Base-by-base conservation (phyloP, 345 rosid species). In the Leavenworthia alabamica region DNA sequence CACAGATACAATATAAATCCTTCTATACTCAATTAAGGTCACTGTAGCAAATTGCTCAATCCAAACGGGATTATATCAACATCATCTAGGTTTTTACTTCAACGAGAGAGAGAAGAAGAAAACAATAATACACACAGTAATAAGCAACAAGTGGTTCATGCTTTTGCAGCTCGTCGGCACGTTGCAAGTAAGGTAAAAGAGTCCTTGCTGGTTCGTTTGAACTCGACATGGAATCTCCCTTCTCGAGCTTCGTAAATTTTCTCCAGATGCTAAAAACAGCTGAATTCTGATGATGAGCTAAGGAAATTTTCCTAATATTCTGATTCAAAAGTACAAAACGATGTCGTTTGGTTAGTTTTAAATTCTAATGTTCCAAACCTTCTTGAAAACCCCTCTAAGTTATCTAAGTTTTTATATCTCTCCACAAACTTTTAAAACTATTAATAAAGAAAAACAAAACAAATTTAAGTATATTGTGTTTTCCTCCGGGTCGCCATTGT, bases 121-220 rank as follows among this genome's bases (percentile, higher is more conserved):
- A 10, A 47, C 12, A 40, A 9, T 28, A 13, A 8, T 55, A 50
- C 75, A 10, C 59, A 93, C 99, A 93, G 78, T 93, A 89, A 65
- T 93, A 93, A 71, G 96, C 83, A 54, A 93, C 97, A 73, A 87
- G 84, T 54, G 88, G 95, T 24, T 93, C 99, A 74, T 89, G 99
- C 49, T 87, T 89, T 75, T 89, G 99, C 32, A 93, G 70, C 82
- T 93, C 99, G 39, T 93, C 99, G 65, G 99, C 99, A 50, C 99
- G 81, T 72, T 93, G 97, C 56, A 93, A 75, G 74, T 93, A 93
- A 27, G 97, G 99, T 10, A 93, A 65, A 45, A 93, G 86, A 16
- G 79, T 56, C 74, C 81, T 93, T 35, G 92, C 99, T 19, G 99
- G 99, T 75, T 93, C 97, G 61, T 80, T 81, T 44, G 79, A 77